These are phyloP conservation scores for Ramaria sp. DNA, from an alignment of 768 basidiomycete genomes.

Conservation along the genomic window DNA sequence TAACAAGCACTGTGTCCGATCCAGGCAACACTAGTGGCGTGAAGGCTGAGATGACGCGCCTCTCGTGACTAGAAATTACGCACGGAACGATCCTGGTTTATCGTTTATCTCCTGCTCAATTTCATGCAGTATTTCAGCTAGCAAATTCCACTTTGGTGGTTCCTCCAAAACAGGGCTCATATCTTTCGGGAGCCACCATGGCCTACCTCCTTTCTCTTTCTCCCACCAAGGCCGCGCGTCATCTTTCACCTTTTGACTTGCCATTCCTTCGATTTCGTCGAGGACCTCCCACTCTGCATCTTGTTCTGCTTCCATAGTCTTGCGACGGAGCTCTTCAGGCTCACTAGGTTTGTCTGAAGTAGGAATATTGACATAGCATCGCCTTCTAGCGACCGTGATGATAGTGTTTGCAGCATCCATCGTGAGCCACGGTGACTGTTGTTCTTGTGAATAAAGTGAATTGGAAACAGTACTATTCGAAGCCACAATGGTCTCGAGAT, in stretches of 20 bases:
- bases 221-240: neutral
- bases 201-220: conserved; percentile 19
- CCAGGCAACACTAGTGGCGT: conserved; percentile 30
- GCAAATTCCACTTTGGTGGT: conserved; percentile 81
- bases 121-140: conserved; percentile 81
- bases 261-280: conserved; percentile 45
- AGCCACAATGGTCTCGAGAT: conserved; percentile 77
- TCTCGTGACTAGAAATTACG: conserved; percentile 11
- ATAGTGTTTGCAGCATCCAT: conserved; percentile 87
- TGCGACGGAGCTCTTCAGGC: conserved; percentile 15
- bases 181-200: conserved; percentile 60
- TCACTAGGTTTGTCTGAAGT: conserved; percentile 14
- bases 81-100: conserved; percentile 13
- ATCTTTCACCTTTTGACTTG: neutral
- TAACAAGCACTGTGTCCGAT: conserved; percentile 72
- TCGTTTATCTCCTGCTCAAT: conserved; percentile 69
- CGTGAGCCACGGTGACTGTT: conserved; percentile 83
- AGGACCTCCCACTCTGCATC: conserved; percentile 62
- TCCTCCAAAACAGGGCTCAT: conserved; percentile 88
- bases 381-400: conserved; percentile 64
- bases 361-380: conserved; percentile 56
- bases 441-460: conserved; percentile 44
- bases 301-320: conserved; percentile 40
- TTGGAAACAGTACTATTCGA: conserved; percentile 37
- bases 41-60: conserved; percentile 13